Evolutionary conservation across 2,329 filamentous ascomycete species (phyloP).

Genomic region (Cytospora piceae): DNA sequence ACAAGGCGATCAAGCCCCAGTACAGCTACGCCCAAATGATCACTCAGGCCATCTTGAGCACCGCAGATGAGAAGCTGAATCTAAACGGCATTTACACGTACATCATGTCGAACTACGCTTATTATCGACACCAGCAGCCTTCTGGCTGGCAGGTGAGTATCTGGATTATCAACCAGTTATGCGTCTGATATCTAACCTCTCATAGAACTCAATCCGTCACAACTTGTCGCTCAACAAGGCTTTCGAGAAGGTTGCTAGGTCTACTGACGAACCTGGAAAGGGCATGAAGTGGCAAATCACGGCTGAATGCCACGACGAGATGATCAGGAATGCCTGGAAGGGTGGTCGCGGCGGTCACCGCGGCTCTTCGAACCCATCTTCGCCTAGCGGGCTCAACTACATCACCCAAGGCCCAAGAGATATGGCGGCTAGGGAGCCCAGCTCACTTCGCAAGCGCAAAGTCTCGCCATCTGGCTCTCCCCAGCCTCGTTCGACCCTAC

Average conservation of each 20-base stretch:
- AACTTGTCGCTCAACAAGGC: slow-evolving; percentile 94
- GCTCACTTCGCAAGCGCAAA: slow-evolving; percentile 60
- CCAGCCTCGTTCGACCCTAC: slow-evolving; percentile 53
- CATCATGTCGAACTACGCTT: slow-evolving; percentile 89
- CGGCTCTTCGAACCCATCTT: slow-evolving; percentile 73
- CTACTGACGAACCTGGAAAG: slow-evolving; percentile 94
- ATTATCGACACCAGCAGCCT: slow-evolving; percentile 78
- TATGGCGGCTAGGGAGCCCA: slow-evolving; percentile 54
- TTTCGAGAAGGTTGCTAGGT: slow-evolving; percentile 90
- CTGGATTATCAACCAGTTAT: neutral
- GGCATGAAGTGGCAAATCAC: slow-evolving; percentile 99
- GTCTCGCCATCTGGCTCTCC: slow-evolving; percentile 60
- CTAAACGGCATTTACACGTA: slow-evolving; percentile 91
- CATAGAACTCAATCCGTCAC: slow-evolving; percentile 90
- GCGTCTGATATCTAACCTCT: slow-evolving; percentile 7
- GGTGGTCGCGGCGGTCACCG: slow-evolving; percentile 66
- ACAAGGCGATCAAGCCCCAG: slow-evolving; percentile 90
- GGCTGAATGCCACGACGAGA: slow-evolving; percentile 81
- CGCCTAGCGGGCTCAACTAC: slow-evolving; percentile 63
- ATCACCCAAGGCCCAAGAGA: slow-evolving; percentile 63
- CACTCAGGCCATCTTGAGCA: slow-evolving; percentile 90
- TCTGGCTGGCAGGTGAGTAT: slow-evolving; percentile 85
- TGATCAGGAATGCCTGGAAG: slow-evolving; percentile 72
- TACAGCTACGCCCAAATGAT: slow-evolving; percentile 98
- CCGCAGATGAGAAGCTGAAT: slow-evolving; percentile 84